Evolutionary conservation across 768 basidiomycete genomes (phyloP).

Genomic region (Pleurotus cornucopiae): DNA sequence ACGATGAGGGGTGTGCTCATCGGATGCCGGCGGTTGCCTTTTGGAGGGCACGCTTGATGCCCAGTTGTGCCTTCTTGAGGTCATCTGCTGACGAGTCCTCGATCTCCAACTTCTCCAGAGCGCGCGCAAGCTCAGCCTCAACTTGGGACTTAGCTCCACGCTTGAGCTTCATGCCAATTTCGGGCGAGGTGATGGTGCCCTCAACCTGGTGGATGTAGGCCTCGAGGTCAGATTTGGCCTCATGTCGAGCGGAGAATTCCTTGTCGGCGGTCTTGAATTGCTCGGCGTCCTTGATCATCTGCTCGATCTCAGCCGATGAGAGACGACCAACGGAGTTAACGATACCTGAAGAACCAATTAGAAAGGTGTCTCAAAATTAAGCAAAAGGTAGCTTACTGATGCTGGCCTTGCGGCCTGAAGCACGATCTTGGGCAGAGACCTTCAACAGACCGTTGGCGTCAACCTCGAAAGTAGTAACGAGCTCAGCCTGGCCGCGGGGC

Average conservation of each 20-base stretch:
- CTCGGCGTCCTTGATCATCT: constrained; percentile 99
- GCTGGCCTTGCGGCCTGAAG: constrained; percentile 98
- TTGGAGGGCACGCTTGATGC: constrained; percentile 95
- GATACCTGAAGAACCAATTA: constrained; percentile 54
- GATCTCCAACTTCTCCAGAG: constrained; percentile 97
- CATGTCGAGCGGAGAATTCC: constrained; percentile 97
- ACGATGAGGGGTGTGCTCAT: constrained; percentile 32
- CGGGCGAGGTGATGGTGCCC: constrained; percentile 91
- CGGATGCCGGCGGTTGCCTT: constrained; percentile 93
- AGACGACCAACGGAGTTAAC: constrained; percentile 99
- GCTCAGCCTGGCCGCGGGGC: constrained; percentile 98
- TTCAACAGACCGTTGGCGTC: constrained; percentile 99
- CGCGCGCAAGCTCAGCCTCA: constrained; percentile 96
- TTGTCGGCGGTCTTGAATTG: constrained; percentile 96
- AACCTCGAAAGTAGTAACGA: constrained; percentile 98
- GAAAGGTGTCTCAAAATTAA: background rate
- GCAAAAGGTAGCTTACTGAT: constrained; percentile 61
- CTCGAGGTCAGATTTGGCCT: constrained; percentile 98
- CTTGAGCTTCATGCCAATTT: constrained; percentile 98
- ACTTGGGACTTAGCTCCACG: constrained; percentile 92
- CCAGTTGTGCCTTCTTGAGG: constrained; percentile 91
- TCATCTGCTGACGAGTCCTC: constrained; percentile 93
- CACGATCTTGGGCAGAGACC: constrained; percentile 97
- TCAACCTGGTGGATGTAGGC: constrained; percentile 97
- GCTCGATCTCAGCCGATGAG: constrained; percentile 95